Conservation (phyloP, 345 rosid genomes). For the Orychophragmus violaceus region DNA sequence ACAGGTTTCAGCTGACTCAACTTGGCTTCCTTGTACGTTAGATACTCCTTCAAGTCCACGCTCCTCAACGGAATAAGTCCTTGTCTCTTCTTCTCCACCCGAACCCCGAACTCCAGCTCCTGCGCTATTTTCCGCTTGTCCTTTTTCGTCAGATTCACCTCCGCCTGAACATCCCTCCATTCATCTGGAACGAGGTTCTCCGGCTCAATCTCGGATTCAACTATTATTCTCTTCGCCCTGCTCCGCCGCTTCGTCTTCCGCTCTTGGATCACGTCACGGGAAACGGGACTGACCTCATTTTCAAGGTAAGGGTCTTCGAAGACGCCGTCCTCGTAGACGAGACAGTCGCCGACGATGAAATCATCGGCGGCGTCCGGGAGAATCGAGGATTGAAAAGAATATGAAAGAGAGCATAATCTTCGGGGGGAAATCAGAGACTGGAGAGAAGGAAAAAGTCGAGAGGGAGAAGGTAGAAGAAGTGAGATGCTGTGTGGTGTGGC, state of each 20-base stretch:
- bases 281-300: background rate
- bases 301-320: slow-evolving; percentile 73
- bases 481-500: slow-evolving; percentile 23
- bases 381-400: slow-evolving; percentile 37
- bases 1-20: slow-evolving; percentile 55
- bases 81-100: slow-evolving; percentile 61
- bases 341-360: slow-evolving; percentile 70
- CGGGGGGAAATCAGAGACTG: slow-evolving; percentile 23
- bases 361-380: slow-evolving; percentile 37
- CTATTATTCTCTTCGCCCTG: slow-evolving; percentile 23
- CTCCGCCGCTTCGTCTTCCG: slow-evolving; percentile 9
- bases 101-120: slow-evolving; percentile 67
- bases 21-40: slow-evolving; percentile 60
- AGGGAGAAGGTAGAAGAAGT: slow-evolving; percentile 17
- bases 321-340: slow-evolving; percentile 83
- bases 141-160: slow-evolving; percentile 74
- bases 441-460: slow-evolving; percentile 5
- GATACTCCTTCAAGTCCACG: slow-evolving; percentile 54
- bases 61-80: slow-evolving; percentile 55
- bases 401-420: slow-evolving; percentile 34
- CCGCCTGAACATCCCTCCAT: slow-evolving; percentile 78
- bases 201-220: slow-evolving; percentile 29
- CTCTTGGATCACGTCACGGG: background rate
- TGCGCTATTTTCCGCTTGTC: slow-evolving; percentile 75
- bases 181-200: slow-evolving; percentile 81